Evolutionary conservation across 176 grass and related monocot species (phyloP).

Genomic region (Olyra latifolia): DNA sequence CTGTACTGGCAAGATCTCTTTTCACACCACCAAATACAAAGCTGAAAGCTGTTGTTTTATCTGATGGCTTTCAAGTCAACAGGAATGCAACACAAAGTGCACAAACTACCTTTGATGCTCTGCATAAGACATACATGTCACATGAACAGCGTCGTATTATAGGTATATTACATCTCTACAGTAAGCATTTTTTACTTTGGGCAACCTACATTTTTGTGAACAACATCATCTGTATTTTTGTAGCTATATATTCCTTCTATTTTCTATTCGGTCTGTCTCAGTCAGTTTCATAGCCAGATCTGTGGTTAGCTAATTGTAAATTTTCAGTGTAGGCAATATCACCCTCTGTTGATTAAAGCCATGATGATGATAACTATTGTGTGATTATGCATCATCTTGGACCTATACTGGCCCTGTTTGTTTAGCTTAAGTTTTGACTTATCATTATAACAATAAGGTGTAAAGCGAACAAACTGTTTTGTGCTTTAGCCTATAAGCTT

Average conservation of each 20-base stretch:
- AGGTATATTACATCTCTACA: conserved; percentile 39
- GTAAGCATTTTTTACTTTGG: conserved; percentile 6
- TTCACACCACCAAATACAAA: conserved; percentile 47
- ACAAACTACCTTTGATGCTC: conserved; percentile 40
- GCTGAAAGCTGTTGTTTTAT: conserved; percentile 32
- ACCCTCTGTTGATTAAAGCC: conserved; percentile 2
- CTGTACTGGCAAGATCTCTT: conserved; percentile 70
- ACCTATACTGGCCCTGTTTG: background rate
- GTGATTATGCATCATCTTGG: background rate
- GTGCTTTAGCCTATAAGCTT: background rate
- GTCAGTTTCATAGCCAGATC: background rate
- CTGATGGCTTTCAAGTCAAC: conserved; percentile 32
- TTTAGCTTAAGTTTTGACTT: background rate
- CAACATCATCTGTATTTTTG: background rate
- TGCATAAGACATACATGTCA: conserved; percentile 48
- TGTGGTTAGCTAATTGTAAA: background rate
- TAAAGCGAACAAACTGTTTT: background rate
- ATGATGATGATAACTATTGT: background rate
- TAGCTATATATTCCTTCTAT: background rate
- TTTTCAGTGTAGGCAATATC: background rate
- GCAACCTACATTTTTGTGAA: background rate
- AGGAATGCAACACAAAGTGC: conserved; percentile 18
- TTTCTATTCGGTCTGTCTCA: background rate
- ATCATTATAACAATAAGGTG: background rate
- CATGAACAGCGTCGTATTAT: conserved; percentile 37